Conservation (phyloP, 2,329 filamentous ascomycete genomes). For the Didymella keratinophila region DNA sequence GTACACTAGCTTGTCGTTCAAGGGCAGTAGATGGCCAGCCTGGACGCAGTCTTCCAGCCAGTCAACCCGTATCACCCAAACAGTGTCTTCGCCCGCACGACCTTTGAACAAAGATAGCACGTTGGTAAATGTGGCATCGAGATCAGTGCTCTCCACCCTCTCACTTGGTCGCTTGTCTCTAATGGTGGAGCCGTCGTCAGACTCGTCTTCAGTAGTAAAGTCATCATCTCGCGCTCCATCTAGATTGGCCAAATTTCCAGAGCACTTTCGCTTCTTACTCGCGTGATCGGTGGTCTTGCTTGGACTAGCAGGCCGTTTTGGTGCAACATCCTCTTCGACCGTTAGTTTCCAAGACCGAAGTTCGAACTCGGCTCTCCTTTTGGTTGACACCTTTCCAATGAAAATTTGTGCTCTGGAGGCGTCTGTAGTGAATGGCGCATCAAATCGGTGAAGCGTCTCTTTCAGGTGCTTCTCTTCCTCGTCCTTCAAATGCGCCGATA, state of each 20-base stretch:
- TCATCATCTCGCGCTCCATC: conserved; percentile 23
- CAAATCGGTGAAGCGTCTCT: conserved; percentile 63
- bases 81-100: conserved; percentile 34
- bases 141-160: conserved; percentile 7
- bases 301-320: conserved; percentile 29
- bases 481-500: conserved; percentile 72
- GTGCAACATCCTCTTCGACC: conserved; percentile 59
- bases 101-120: conserved; percentile 28
- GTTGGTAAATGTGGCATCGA: neutral
- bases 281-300: conserved; percentile 20
- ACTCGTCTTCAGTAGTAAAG: conserved; percentile 25
- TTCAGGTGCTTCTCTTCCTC: conserved; percentile 71
- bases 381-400: conserved; percentile 74
- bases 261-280: conserved; percentile 31
- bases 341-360: conserved; percentile 71
- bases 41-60: conserved; percentile 62
- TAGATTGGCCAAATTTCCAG: conserved; percentile 9
- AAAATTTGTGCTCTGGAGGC: conserved; percentile 75
- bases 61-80: conserved; percentile 61
- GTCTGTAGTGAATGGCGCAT: conserved; percentile 72
- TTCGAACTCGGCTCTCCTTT: conserved; percentile 78
- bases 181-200: conserved; percentile 17
- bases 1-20: conserved; percentile 62
- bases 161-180: conserved; percentile 21
- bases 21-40: conserved; percentile 54